Evolutionary conservation across 2,329 filamentous ascomycete genomes (phyloP), one percentile per base, ranked within the genome.

Genomic region (Penicillium corylophilum): DNA sequence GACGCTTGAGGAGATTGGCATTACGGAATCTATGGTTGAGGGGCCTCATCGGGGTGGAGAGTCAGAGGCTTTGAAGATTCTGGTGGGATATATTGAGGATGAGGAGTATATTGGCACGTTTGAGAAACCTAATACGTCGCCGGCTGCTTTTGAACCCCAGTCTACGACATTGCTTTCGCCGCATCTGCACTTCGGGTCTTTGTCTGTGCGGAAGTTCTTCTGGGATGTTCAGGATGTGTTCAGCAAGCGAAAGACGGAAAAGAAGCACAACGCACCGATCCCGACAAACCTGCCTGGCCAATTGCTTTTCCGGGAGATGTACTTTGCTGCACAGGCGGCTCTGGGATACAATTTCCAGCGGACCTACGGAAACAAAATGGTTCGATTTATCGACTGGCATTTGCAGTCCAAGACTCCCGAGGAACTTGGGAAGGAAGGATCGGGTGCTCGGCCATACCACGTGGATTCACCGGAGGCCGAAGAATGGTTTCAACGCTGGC

Each of bases 231-330:
- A 85, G 63, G 83, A 85, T 23, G 78, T 87, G 1, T 77, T 88
- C 2, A 72, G 80, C 4, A 73, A 74, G 10, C 83, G 82, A 61
- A 79, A 80, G 29, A 77, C 77, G 29, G 77, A 77, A 2, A 81
- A 81, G 2, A 86, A 83, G 7, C 74, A 76, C 23, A 71, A 74
- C 2, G 78, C 78, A 0, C 60, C 72, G 2, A 83, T 86, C 0
- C 88, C 88, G 0, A 83, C 82, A n/a, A 88, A 83, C 54, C 69
- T 92, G 15, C 84, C 80, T 0, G 88, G 88, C 2, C 88, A 92
- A 61, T 71, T 92, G 1, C 75, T 90, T 10, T 92, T 92, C 68
- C 79, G 88, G 15, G 88, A 92, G 65, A 92, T 92, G 88, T 92
- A 91, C 70, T 91, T 92, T 61, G 87, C 82, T 13, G 87, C 88